A percentile compares a stretch with the other conserved stretches of the same genome.
These are phyloP conservation scores for Dendrobium huoshanense DNA, from an alignment of 106 monocot species.

Conservation along the genomic window DNA sequence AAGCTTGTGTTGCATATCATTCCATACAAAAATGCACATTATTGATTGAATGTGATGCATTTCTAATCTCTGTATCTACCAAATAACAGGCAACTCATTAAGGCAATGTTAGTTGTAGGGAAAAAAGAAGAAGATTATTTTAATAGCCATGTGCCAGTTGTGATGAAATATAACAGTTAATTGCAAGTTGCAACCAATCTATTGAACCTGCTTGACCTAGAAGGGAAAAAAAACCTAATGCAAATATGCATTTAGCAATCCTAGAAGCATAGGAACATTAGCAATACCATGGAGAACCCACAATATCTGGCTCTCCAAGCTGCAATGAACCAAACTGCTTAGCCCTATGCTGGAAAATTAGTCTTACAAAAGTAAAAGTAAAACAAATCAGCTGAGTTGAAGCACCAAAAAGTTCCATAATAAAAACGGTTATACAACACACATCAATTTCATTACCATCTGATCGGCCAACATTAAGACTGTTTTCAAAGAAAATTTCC, in stretches of 20 bases:
- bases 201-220: background rate
- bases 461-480: constrained; percentile 96
- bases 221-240: background rate
- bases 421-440: background rate
- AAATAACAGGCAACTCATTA: background rate
- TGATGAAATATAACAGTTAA: background rate
- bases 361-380: background rate
- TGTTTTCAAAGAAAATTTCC: constrained; percentile 84
- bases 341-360: background rate
- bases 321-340: background rate
- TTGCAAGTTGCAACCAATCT: background rate
- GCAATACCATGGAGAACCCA: background rate
- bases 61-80: background rate
- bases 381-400: background rate
- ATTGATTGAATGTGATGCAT: background rate
- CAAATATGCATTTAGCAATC: background rate
- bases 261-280: background rate
- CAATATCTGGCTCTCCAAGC: background rate
- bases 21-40: background rate
- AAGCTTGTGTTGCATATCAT: background rate
- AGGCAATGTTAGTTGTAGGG: background rate
- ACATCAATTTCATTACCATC: constrained; percentile 51
- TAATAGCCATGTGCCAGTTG: background rate
- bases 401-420: constrained; percentile 7
- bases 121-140: background rate